phyloP scores from a whole-genome alignment of 176 grass and related monocot genomes.

The Puya raimondii region DNA sequence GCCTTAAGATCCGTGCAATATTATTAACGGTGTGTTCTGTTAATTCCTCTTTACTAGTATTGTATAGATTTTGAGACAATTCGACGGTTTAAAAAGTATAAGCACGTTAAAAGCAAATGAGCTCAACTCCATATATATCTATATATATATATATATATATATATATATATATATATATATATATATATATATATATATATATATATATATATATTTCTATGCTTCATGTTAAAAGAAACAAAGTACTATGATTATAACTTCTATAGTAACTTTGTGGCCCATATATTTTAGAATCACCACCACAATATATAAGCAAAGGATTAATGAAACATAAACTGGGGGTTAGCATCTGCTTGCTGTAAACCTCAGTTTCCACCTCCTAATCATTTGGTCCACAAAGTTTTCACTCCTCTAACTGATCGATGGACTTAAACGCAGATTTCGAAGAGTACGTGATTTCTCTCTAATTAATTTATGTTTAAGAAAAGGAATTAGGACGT shows the following conservation, averaged over 20 bases:
- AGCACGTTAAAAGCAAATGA: too few relatives aligned
- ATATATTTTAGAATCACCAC: conserved; percentile 31
- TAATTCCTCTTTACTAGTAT: too few relatives aligned
- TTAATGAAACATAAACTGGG: conserved; percentile 14
- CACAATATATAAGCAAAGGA: conserved; percentile 36
- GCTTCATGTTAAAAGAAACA: not conserved
- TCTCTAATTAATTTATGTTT: not conserved
- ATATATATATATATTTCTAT: too few relatives aligned
- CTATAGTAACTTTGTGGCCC: conserved; percentile 23
- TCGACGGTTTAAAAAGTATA: too few relatives aligned
- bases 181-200: too few relatives aligned
- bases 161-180: too few relatives aligned
- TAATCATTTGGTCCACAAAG: conserved; percentile 45
- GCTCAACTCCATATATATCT: too few relatives aligned
- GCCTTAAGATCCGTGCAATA: too few relatives aligned
- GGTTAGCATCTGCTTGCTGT: conserved; percentile 18
- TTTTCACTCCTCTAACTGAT: conserved; percentile 30
- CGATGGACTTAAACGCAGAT: conserved; percentile 4
- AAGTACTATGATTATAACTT: conserved; percentile 18
- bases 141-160: too few relatives aligned
- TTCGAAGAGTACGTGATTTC: not conserved
- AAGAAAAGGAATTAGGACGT: not conserved
- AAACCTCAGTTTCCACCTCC: conserved; percentile 38
- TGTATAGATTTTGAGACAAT: too few relatives aligned
- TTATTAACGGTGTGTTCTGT: too few relatives aligned